Evolutionary conservation across 2,329 filamentous ascomycete genomes (phyloP).

Genomic region (Colletotrichum eleusines): DNA sequence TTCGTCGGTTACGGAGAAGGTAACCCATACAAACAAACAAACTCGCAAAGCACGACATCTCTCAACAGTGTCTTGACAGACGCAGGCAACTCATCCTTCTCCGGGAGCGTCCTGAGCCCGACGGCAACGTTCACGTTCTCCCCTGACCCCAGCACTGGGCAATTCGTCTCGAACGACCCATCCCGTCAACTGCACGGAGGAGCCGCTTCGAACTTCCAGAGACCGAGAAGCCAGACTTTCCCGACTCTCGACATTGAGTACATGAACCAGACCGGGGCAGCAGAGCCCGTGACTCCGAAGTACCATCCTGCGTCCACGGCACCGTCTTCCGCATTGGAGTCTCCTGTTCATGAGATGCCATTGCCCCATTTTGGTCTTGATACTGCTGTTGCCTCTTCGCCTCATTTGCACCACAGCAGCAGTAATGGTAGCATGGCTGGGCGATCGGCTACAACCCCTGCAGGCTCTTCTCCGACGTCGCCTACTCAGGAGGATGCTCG

Average conservation of each 20-base stretch:
- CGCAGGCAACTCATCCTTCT: conserved; percentile 74
- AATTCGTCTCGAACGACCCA: conserved; percentile 65
- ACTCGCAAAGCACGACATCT: conserved; percentile 76
- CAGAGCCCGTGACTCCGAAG: conserved; percentile 64
- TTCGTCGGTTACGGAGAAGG: conserved; percentile 70
- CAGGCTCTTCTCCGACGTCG: conserved; percentile 71
- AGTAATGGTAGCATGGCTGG: conserved; percentile 61
- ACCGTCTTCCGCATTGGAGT: conserved; percentile 65
- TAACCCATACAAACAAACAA: conserved; percentile 68
- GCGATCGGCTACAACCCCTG: conserved; percentile 53
- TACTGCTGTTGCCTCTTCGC: conserved; percentile 53
- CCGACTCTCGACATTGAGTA: conserved; percentile 77
- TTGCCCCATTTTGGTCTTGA: conserved; percentile 59
- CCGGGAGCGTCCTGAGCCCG: conserved; percentile 78
- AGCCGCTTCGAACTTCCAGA: conserved; percentile 68
- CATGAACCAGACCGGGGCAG: conserved; percentile 57
- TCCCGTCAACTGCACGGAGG: conserved; percentile 52
- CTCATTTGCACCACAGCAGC: conserved; percentile 63
- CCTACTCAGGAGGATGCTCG: conserved; percentile 89
- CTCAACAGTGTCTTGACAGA: conserved; percentile 77
- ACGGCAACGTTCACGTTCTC: conserved; percentile 81
- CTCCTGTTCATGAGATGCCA: conserved; percentile 61
- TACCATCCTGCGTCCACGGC: conserved; percentile 61
- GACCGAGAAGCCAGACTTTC: conserved; percentile 90
- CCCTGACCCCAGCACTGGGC: conserved; percentile 76